phyloP scores from a whole-genome alignment of 768 basidiomycete genomes.

The Tephrocybe sp. region DNA sequence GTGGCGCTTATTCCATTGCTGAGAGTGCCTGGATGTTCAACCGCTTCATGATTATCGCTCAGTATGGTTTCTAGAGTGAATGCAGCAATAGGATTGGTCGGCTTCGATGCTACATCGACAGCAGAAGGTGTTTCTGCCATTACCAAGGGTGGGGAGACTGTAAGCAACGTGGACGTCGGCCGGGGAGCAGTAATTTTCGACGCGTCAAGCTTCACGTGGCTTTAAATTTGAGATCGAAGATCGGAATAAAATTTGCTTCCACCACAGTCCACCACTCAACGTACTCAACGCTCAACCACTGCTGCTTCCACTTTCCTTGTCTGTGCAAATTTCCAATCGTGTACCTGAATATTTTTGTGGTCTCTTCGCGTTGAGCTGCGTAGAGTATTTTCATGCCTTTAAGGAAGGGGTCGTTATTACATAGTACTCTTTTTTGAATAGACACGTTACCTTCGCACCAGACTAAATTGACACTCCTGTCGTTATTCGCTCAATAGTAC shows the following conservation, averaged over 20 bases:
- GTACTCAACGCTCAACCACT: too few species aligned
- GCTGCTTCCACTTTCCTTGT: too few species aligned
- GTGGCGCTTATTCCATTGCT: constrained; percentile 33
- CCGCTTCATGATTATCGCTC: constrained; percentile 55
- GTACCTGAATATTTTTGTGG: background rate
- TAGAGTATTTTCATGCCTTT: too few species aligned
- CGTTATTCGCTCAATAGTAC: too few species aligned
- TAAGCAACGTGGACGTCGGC: constrained; percentile 9
- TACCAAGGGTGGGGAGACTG: constrained; percentile 4
- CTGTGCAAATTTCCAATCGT: background rate
- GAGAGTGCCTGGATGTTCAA: constrained; percentile 54
- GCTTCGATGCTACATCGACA: constrained; percentile 5
- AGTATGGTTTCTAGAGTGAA: constrained; percentile 77
- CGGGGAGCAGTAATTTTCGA: constrained; percentile 5
- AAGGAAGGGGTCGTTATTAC: too few species aligned
- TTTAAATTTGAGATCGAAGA: background rate
- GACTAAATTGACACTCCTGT: too few species aligned
- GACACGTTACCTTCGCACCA: too few species aligned
- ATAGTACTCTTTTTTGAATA: too few species aligned
- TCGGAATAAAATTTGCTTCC: background rate
- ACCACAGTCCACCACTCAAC: too few species aligned
- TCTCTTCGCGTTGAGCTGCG: too few species aligned
- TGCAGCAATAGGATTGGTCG: constrained; percentile 11
- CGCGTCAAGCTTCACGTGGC: constrained; percentile 17
- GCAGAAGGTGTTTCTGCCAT: constrained; percentile 11